Conservation (phyloP, 2,329 filamentous ascomycete genomes). For the Cercospora sojina region DNA sequence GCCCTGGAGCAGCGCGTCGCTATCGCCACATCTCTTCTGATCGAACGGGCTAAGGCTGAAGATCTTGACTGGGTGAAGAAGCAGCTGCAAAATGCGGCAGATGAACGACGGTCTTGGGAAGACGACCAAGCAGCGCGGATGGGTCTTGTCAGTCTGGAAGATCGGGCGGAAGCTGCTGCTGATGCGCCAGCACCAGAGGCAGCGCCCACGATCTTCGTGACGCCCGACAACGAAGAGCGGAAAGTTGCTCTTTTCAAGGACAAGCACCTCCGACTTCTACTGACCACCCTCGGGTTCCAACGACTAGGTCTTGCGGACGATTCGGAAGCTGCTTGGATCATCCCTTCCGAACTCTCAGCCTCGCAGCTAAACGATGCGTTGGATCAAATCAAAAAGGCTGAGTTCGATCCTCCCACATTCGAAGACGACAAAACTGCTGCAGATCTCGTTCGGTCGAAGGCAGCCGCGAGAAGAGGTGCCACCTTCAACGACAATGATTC, state of each 20-base stretch:
- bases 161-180: conserved; percentile 30
- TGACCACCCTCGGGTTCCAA: conserved; percentile 72
- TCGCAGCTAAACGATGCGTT: conserved; percentile 66
- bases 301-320: conserved; percentile 67
- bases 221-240: conserved; percentile 64
- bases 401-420: conserved; percentile 74
- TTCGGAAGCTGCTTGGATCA: conserved; percentile 72
- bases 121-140: conserved; percentile 62
- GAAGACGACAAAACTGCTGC: conserved; percentile 73
- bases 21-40: conserved; percentile 73
- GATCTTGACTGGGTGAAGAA: conserved; percentile 80
- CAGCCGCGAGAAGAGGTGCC: conserved; percentile 50
- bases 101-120: conserved; percentile 76
- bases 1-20: conserved; percentile 67
- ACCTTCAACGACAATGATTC: conserved; percentile 60
- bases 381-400: conserved; percentile 72
- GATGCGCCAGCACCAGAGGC: conserved; percentile 37
- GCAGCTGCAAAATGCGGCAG: conserved; percentile 64
- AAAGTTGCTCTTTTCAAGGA: conserved; percentile 83
- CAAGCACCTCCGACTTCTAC: conserved; percentile 78
- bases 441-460: conserved; percentile 74
- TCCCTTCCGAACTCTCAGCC: conserved; percentile 66
- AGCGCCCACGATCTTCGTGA: conserved; percentile 56
- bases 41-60: conserved; percentile 75
- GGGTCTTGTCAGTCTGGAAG: conserved; percentile 27